Conservation (phyloP, 2,329 filamentous ascomycete species). For the Podosphaera fusca region DNA sequence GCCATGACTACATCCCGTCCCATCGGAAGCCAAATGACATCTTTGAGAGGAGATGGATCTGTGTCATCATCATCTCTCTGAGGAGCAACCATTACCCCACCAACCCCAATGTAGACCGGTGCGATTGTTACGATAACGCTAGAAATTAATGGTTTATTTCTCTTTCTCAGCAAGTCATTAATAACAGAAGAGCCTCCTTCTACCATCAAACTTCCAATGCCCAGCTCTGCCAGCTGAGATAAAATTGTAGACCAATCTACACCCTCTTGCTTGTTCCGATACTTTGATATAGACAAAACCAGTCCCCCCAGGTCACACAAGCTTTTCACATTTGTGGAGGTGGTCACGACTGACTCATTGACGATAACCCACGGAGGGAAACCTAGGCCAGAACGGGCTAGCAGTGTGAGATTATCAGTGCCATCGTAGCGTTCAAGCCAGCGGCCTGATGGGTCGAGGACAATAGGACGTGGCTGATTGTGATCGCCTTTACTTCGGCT, state of each 20-base stretch:
- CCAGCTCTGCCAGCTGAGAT: constrained; percentile 3
- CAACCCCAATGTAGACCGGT: constrained; percentile 69
- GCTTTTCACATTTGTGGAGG: background rate
- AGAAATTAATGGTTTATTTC: constrained; percentile 39
- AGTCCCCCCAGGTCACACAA: constrained; percentile 4
- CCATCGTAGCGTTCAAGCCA: constrained; percentile 29
- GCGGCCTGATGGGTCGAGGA: constrained; percentile 57
- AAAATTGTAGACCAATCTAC: constrained; percentile 8
- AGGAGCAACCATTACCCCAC: constrained; percentile 60
- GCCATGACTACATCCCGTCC: constrained; percentile 11
- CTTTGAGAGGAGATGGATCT: constrained; percentile 3
- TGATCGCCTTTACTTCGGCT: constrained; percentile 26
- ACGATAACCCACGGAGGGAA: constrained; percentile 42
- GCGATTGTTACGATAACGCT: constrained; percentile 75
- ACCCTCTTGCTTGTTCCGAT: background rate
- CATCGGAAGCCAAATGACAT: constrained; percentile 8
- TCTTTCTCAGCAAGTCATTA: constrained; percentile 49
- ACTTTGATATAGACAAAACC: constrained; percentile 2
- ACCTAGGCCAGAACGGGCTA: constrained; percentile 4
- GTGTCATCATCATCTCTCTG: constrained; percentile 1
- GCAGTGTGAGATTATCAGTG: constrained; percentile 4
- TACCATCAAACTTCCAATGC: constrained; percentile 60
- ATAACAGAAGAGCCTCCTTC: constrained; percentile 72
- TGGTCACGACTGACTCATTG: background rate
- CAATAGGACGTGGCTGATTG: constrained; percentile 54